phyloP scores from a whole-genome alignment of 805 yeast species.

The Yamadazyma scolyti region DNA sequence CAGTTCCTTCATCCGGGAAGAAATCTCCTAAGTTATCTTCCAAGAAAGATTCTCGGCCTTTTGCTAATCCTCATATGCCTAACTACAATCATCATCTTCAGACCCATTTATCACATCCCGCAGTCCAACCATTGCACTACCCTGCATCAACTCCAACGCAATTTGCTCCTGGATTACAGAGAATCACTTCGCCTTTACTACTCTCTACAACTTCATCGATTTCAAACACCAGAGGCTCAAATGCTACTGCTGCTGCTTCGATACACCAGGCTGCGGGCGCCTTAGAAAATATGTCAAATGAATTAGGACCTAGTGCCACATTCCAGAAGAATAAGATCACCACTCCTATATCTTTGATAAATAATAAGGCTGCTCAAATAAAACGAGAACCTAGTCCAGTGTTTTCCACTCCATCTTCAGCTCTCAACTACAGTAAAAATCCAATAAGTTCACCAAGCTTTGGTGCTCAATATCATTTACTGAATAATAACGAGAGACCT shows the following conservation, averaged over 20 bases:
- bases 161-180: slow-evolving; percentile 60
- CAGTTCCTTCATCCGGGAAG: slow-evolving; percentile 2
- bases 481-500: slow-evolving; percentile 11
- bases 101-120: slow-evolving; percentile 18
- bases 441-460: slow-evolving; percentile 37
- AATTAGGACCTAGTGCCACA: slow-evolving; percentile 42
- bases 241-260: slow-evolving; percentile 3
- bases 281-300: slow-evolving; percentile 41
- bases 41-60: not conserved
- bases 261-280: slow-evolving; percentile 42
- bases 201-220: slow-evolving; percentile 48
- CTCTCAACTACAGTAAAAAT: slow-evolving; percentile 14
- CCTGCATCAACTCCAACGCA: slow-evolving; percentile 70
- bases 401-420: slow-evolving; percentile 37
- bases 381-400: slow-evolving; percentile 14
- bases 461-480: slow-evolving; percentile 40
- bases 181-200: slow-evolving; percentile 63
- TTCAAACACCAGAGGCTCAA: slow-evolving; percentile 34
- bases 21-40: slow-evolving; percentile 10
- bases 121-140: slow-evolving; percentile 57
- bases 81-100: slow-evolving; percentile 15
- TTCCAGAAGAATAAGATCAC: slow-evolving; percentile 23
- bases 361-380: slow-evolving; percentile 13
- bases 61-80: slow-evolving; percentile 5
- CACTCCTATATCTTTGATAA: slow-evolving; percentile 30